Base-by-base conservation (phyloP, 768 basidiomycete species). In the Kwoniella newhampshirensis region DNA sequence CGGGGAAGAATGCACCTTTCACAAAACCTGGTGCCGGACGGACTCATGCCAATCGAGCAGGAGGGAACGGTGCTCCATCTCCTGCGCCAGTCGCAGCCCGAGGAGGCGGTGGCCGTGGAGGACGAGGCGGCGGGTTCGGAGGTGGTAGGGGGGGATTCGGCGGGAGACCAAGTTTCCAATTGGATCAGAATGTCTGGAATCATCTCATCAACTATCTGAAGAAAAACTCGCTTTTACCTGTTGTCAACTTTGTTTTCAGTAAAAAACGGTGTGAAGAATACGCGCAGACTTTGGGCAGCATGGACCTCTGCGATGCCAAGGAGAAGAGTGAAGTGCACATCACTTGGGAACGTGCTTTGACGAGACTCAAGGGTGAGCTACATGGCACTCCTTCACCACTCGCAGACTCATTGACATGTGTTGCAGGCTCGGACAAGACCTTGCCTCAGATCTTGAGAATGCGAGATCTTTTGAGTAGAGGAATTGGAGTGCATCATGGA, bases 321-420 rank as follows among this genome's bases (percentile, higher is more conserved):
- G 96, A 99, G 79, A 97, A 92, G 81, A 97, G 93, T 67, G 91
- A 97, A 77, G 87, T 98, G 9, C 96, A 99, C 76, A 83, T 98
- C 49, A 87, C 87, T 1, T 85, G 97, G 55, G 96, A 97, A 75
- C 87, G 89, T 73, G 94, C 94, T 1, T 75, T 99, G 35, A 87
- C 87, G 36, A 81, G 96, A 28, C 79, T 99, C 54, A 94, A 96
- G 81, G 92, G 96, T 89, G 40, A 50, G 77, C 67, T 12, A 23
- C 18, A 28, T 39, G 20, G 4, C n/a, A 7, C 17, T 6, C 2
- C 28, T 23, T 13, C 36, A 15, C 28, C 25, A 17, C 50, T 46
- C 44, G 25, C 26, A 25, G 20, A n/a, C 25, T 46, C 20, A 30
- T 55, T 36, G 9, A 17, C 2, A 48, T 21, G 15, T 37, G 32